Percentiles rank a stretch among this genome's conserved stretches.
phyloP scores from a whole-genome alignment of 305 asterid species.

The Striga hermonthica region DNA sequence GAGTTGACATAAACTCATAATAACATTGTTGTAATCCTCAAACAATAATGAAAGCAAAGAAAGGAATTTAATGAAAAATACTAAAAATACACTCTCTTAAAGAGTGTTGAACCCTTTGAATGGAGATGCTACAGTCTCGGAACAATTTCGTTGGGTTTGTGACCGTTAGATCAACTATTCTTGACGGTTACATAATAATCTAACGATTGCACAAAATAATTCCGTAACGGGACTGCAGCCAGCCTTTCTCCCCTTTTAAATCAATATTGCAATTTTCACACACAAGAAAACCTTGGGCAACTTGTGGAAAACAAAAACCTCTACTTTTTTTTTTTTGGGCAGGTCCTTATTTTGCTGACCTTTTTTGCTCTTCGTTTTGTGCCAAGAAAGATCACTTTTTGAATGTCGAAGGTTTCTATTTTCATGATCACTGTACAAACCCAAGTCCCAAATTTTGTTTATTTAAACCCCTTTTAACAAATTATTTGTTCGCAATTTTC shows the following conservation, averaged over 20 bases:
- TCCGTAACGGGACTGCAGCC: no score
- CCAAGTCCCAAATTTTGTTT: not conserved
- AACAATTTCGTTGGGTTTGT: no score
- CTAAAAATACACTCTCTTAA: no score
- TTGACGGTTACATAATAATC: no score
- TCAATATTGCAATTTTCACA: slow-evolving; percentile 3
- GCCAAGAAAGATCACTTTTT: not conserved
- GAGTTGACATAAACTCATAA: no score
- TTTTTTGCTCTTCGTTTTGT: not conserved
- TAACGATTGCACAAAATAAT: no score
- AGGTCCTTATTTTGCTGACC: not conserved
- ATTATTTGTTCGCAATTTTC: not conserved
- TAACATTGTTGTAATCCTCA: no score
- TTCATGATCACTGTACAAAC: slow-evolving; percentile 30
- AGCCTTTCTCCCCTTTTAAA: not conserved
- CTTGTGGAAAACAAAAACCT: not conserved
- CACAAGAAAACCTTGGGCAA: slow-evolving; percentile 13
- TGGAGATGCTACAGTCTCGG: no score
- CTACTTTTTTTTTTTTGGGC: slow-evolving; percentile 15
- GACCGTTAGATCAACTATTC: no score
- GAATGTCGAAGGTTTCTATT: slow-evolving; percentile 22
- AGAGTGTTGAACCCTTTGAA: no score
- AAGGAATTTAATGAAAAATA: no score
- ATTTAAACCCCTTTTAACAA: slow-evolving; percentile 11
- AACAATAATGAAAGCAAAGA: no score